Percentiles rank a stretch among this genome's conserved stretches.
phyloP scores from a whole-genome alignment of 2,329 filamentous ascomycete genomes.

The Xylariaceae sp. region DNA sequence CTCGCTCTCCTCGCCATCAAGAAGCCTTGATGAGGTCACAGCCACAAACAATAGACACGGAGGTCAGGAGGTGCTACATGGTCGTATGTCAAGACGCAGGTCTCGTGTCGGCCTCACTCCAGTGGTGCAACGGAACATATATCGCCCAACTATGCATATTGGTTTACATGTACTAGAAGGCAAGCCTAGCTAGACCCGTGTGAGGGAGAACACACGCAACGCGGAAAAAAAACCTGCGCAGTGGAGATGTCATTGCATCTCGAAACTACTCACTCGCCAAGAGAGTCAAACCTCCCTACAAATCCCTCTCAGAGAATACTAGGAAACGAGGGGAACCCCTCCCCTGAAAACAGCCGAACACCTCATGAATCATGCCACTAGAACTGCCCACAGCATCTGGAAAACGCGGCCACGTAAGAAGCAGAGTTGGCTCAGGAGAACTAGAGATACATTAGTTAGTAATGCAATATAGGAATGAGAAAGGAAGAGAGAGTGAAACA shows the following conservation, averaged over 20 bases:
- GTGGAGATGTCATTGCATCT: conserved; percentile 12
- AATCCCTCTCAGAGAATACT: conserved; percentile 12
- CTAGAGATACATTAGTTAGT: conserved; percentile 27
- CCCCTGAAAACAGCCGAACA: no score
- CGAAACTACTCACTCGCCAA: conserved; percentile 1
- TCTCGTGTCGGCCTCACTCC: conserved; percentile 1
- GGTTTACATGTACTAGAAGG: conserved; percentile 10
- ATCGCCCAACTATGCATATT: background rate
- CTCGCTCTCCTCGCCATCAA: conserved; percentile 47
- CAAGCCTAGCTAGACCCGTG: conserved; percentile 7
- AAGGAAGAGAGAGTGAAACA: conserved; percentile 27
- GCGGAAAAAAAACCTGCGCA: background rate
- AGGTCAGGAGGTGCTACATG: conserved; percentile 4
- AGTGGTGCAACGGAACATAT: conserved; percentile 4
- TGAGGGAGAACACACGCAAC: background rate
- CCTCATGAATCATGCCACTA: conserved; percentile 13
- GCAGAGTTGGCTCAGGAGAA: conserved; percentile 24
- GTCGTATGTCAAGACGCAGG: conserved; percentile 9
- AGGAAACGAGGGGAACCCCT: background rate
- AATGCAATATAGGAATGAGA: conserved; percentile 1
- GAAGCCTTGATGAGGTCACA: conserved; percentile 16
- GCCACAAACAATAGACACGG: background rate
- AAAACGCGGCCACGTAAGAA: background rate
- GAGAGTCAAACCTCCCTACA: conserved; percentile 13
- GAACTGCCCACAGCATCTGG: background rate